These are phyloP conservation scores for Xylaria venustula DNA, from an alignment of 495 filamentous ascomycete genomes.

Conservation along the genomic window DNA sequence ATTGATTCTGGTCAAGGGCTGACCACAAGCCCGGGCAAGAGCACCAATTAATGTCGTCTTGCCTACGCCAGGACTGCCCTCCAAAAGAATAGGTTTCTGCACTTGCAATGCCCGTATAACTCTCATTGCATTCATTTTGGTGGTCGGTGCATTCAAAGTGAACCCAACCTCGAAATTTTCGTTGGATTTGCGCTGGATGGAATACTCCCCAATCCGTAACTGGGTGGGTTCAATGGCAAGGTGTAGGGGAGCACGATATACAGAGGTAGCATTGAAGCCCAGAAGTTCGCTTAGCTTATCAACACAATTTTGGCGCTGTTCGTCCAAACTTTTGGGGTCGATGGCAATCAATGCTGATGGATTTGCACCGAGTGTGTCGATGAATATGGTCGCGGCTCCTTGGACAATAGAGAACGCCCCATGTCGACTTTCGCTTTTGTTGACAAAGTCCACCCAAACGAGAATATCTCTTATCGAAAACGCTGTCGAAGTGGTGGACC, in stretches of 20 bases:
- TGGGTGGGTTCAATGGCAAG: conserved; percentile 43
- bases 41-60: conserved; percentile 92
- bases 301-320: conserved; percentile 70
- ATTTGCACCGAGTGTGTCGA: conserved; percentile 92
- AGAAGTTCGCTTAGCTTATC: conserved; percentile 68
- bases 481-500: conserved; percentile 65
- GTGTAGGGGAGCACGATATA: conserved; percentile 59
- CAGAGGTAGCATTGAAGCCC: conserved; percentile 54
- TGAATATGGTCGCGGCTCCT: conserved; percentile 92
- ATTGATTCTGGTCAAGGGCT: conserved; percentile 87
- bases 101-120: conserved; percentile 88
- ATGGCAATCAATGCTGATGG: conserved; percentile 79
- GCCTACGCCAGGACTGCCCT: conserved; percentile 94
- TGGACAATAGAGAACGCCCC: conserved; percentile 60
- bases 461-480: conserved; percentile 90
- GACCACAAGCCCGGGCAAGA: conserved; percentile 72
- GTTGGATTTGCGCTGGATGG: conserved; percentile 51
- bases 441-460: conserved; percentile 92
- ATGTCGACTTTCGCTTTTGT: conserved; percentile 49
- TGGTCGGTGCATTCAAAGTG: conserved; percentile 84
- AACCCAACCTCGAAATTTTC: conserved; percentile 60
- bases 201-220: conserved; percentile 71
- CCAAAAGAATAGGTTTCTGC: conserved; percentile 85
- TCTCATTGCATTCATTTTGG: conserved; percentile 82
- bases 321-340: conserved; percentile 52